These are phyloP conservation scores for Globisporangium paroecandrum DNA, from an alignment of 352 stramenopile species.

Conservation along the genomic window DNA sequence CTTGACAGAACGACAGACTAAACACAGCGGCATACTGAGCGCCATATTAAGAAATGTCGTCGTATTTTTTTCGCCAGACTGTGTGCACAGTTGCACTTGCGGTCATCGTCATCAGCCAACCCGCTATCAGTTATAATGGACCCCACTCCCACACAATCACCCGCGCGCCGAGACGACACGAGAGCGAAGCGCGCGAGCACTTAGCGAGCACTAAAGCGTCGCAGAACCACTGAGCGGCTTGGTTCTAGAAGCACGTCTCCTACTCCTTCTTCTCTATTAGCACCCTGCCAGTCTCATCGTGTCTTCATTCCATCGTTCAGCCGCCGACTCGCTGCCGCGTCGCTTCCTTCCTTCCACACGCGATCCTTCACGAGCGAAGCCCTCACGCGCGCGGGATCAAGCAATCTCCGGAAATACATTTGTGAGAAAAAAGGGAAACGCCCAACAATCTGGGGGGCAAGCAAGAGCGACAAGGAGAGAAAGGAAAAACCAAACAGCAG, in stretches of 20 bases:
- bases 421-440: neutral
- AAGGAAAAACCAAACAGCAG: neutral
- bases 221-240: neutral
- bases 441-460: neutral
- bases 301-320: neutral
- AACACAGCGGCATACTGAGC: neutral
- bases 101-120: neutral
- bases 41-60: constrained; percentile 3
- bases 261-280: neutral
- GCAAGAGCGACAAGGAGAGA: neutral
- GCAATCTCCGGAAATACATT: constrained; percentile 1
- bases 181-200: neutral
- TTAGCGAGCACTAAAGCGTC: neutral
- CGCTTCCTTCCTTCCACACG: neutral
- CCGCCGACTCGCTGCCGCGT: neutral
- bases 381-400: neutral
- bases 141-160: neutral
- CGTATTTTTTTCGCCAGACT: constrained; percentile 4
- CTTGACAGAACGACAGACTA: neutral
- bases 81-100: constrained; percentile 5
- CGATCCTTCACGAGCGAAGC: constrained; percentile 1
- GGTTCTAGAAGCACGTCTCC: neutral
- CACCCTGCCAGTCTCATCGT: neutral
- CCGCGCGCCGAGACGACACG: neutral
- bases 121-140: neutral